Evolutionary conservation across 305 asterid genomes (phyloP).

Genomic region (Fraxinus paxiana): DNA sequence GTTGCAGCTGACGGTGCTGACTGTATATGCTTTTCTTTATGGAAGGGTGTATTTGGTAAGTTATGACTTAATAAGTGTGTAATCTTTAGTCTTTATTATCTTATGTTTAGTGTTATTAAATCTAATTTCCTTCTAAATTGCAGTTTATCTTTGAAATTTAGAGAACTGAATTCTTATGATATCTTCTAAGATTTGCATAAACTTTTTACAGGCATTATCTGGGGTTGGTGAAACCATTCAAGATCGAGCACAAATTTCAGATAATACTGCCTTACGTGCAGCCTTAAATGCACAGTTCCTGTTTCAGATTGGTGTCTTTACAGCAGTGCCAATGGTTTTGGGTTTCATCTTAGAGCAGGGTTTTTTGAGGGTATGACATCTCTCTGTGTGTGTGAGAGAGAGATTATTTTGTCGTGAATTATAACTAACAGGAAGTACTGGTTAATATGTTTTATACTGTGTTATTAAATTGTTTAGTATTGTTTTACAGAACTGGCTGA

Average conservation of each 20-base stretch:
- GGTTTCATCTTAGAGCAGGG: conserved; percentile 95
- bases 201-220: conserved; percentile 72
- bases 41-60: conserved; percentile 94
- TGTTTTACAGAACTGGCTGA: neutral
- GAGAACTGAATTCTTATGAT: neutral
- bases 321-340: conserved; percentile 92
- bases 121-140: conserved; percentile 16
- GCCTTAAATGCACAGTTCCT: conserved; percentile 93
- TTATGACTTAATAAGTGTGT: conserved; percentile 16
- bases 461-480: neutral
- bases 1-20: conserved; percentile 91
- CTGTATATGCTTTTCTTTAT: conserved; percentile 78
- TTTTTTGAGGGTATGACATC: conserved; percentile 66
- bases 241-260: conserved; percentile 44
- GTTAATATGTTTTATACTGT: neutral
- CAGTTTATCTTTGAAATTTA: conserved; percentile 7
- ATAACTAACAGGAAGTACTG: neutral
- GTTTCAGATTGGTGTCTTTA: conserved; percentile 86
- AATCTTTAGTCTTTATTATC: conserved; percentile 18
- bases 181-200: conserved; percentile 25
- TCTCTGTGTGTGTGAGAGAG: neutral
- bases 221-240: conserved; percentile 80
- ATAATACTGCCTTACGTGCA: conserved; percentile 67
- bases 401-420: conserved; percentile 3
- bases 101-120: neutral